Percentiles rank a stretch among this genome's conserved stretches.
These are phyloP conservation scores for Cryphonectria radicalis DNA, from an alignment of 2,329 filamentous ascomycete species.

Conservation along the genomic window DNA sequence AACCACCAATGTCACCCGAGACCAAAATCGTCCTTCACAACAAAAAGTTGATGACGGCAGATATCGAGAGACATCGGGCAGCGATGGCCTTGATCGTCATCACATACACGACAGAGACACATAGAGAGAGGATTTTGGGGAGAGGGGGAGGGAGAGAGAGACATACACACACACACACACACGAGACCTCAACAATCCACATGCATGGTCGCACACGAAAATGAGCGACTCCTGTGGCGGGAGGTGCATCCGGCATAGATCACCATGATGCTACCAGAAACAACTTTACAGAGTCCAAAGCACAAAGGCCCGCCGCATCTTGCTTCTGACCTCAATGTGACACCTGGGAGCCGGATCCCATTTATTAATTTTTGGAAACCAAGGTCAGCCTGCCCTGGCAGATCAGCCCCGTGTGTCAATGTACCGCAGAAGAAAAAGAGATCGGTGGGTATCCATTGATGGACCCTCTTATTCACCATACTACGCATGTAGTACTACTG, in stretches of 20 bases:
- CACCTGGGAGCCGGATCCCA: background rate
- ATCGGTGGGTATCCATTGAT: background rate
- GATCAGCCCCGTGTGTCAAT: background rate
- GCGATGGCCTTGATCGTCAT: background rate
- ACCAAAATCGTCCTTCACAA: background rate
- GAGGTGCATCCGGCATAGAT: background rate
- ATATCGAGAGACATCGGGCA: background rate
- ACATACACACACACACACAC: background rate
- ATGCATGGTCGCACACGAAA: background rate
- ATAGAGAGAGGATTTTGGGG: too few relatives aligned
- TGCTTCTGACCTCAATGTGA: background rate
- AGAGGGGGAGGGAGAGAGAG: too few relatives aligned
- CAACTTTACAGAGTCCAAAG: background rate
- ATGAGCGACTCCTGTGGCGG: background rate
- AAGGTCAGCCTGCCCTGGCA: background rate
- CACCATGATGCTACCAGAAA: background rate
- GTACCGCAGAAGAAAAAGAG: background rate
- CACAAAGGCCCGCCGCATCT: background rate
- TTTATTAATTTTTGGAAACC: background rate
- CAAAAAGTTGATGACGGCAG: background rate
- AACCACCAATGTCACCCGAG: background rate
- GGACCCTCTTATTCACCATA: background rate
- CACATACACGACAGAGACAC: background rate
- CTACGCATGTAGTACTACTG: background rate
- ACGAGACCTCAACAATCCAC: background rate